Evolutionary conservation across 2,329 filamentous ascomycete genomes (phyloP), one percentile per base, ranked within the genome.

Genomic region (Trichoderma afroharzianum): DNA sequence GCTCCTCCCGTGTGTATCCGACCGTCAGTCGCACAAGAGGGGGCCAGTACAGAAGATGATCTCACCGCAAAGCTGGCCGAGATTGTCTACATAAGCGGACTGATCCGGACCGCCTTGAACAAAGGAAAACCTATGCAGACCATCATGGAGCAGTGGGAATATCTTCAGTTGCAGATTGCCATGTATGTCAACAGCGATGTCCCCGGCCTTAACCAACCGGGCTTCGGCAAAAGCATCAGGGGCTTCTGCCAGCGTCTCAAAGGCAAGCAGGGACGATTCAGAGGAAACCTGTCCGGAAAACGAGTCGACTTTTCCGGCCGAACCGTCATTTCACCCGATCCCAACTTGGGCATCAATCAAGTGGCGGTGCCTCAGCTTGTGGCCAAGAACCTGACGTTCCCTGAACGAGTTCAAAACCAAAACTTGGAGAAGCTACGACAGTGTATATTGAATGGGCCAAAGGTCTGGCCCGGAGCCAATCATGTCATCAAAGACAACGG

Each of bases 121-220:
- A 94, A 94, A 75, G 95, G 95, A 11, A 93, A 95, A 15, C 90
- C 94, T 0, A 88, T 99, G 2, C 89, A 92, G 75, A 97, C 93
- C 1, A 93, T 98, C 71, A 97, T 98, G 91, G 96, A 99, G 80
- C 94, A 97, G 77, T 99, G 96, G 96, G 96, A 99, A 79, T 98
- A 95, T 77, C 85, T 99, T 73, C 95, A 98, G 78, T 87, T 97
- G 9, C 95, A 98, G 78, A 93, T 98, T 72, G 96, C 95, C 73
- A 94, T 98, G 87, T 98, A 99, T 80, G 95, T 99, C 80, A 98
- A 99, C 83, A 97, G 95, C 74, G 95, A 98, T 76, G 91, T 97
- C 3, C 96, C 96, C 0, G 95, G 95, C 32, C 87, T 99, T n/a
- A 91, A 95, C 76, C 94, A 97, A 77, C 91, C 91, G 14, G 93